Percentiles rank a stretch among this genome's conserved stretches.
These are phyloP conservation scores for Cladophialophora psammophila DNA, from an alignment of 2,329 filamentous ascomycete genomes.

Conservation along the genomic window DNA sequence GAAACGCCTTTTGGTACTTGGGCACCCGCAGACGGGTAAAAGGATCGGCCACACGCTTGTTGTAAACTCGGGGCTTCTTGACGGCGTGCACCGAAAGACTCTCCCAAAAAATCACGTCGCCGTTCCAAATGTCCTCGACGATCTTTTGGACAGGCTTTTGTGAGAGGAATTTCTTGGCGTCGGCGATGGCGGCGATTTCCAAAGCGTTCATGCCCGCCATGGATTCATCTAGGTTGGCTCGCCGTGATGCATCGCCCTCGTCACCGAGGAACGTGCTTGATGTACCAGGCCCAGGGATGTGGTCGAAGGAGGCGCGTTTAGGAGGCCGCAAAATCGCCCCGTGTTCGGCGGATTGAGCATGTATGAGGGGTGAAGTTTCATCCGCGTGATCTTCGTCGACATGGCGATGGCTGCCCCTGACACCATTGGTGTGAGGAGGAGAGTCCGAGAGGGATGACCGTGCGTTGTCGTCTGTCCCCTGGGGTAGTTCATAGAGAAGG, in stretches of 20 bases:
- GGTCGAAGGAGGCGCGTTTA: constrained; percentile 27
- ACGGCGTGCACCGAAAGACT: constrained; percentile 73
- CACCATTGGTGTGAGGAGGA: background rate
- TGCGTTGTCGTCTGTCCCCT: constrained; percentile 17
- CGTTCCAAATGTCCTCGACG: constrained; percentile 83
- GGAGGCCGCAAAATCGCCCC: constrained; percentile 27
- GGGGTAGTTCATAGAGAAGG: constrained; percentile 61
- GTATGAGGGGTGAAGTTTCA: constrained; percentile 44
- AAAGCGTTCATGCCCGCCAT: constrained; percentile 85
- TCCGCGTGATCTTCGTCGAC: background rate
- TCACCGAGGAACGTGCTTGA: constrained; percentile 21
- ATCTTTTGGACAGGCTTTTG: constrained; percentile 83
- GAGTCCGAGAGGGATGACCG: constrained; percentile 28
- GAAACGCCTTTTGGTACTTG: constrained; percentile 83
- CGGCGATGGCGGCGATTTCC: constrained; percentile 81
- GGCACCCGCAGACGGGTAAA: constrained; percentile 81
- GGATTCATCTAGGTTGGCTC: constrained; percentile 69
- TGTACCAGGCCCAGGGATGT: constrained; percentile 16
- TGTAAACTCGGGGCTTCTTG: constrained; percentile 81
- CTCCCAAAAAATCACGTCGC: constrained; percentile 88
- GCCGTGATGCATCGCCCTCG: constrained; percentile 14
- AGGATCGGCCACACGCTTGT: constrained; percentile 70
- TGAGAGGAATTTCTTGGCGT: constrained; percentile 83
- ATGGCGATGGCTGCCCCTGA: background rate
- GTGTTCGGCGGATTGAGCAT: constrained; percentile 23